These are phyloP conservation scores for Spergularia azorica DNA, from an alignment of 179 eudicot genomes.

Conservation along the genomic window DNA sequence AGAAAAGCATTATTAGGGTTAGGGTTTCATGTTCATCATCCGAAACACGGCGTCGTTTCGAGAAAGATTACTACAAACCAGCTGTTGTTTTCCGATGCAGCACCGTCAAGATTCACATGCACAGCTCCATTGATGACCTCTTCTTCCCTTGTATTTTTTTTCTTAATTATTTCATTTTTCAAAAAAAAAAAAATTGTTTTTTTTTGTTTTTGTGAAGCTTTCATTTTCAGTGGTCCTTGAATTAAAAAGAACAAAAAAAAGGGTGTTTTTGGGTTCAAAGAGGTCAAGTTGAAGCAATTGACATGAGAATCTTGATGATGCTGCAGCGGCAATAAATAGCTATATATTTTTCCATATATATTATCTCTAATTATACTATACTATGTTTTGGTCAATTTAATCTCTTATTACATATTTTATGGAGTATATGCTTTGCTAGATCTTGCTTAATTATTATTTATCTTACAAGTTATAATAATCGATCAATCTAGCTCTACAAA, in stretches of 20 bases:
- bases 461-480: too few species aligned
- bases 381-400: background rate
- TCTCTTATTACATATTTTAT: background rate
- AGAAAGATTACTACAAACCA: constrained; percentile 21
- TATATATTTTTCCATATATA: constrained; percentile 2
- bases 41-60: background rate
- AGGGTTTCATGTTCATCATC: constrained; percentile 5
- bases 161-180: background rate
- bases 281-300: constrained; percentile 18
- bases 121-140: background rate
- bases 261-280: constrained; percentile 4
- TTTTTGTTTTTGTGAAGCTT: background rate
- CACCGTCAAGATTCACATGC: constrained; percentile 72
- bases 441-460: too few species aligned
- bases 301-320: constrained; percentile 62
- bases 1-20: constrained; percentile 21
- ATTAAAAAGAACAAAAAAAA: background rate
- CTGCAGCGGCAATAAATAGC: constrained; percentile 51
- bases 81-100: constrained; percentile 61
- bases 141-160: background rate
- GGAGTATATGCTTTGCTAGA: too few species aligned
- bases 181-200: background rate
- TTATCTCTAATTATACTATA: background rate
- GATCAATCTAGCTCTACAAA: background rate
- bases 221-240: constrained; percentile 3